Conservation (phyloP, 768 basidiomycete genomes). For the Lactarius evosmus region DNA sequence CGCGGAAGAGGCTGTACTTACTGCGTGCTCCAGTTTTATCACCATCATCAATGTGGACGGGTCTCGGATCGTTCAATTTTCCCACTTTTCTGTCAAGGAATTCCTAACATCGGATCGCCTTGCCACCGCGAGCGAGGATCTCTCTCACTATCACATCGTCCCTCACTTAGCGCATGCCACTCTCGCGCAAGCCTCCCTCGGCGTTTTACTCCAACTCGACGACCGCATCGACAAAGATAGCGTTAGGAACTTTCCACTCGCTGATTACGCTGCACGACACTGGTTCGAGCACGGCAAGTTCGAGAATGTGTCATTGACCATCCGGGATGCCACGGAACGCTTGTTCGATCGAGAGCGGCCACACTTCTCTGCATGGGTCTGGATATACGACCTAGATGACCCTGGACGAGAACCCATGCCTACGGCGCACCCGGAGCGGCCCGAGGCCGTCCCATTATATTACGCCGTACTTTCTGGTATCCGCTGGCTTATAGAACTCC, state of each 20-base stretch:
- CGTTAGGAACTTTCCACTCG: neutral
- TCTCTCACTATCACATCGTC: neutral
- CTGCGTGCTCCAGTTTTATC: conserved; percentile 6
- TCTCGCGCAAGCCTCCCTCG: conserved; percentile 4
- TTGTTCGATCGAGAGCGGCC: neutral
- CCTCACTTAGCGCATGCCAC: neutral
- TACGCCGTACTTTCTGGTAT: conserved; percentile 2
- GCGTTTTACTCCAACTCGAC: conserved; percentile 1
- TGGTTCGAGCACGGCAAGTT: neutral
- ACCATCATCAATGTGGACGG: neutral
- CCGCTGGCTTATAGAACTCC: neutral
- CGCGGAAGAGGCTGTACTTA: neutral
- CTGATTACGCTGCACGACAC: conserved; percentile 1
- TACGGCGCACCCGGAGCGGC: neutral
- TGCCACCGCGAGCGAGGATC: neutral
- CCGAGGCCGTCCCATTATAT: neutral
- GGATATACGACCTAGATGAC: conserved; percentile 3
- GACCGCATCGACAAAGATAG: neutral
- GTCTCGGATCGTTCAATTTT: neutral
- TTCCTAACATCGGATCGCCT: conserved; percentile 5
- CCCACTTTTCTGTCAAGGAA: conserved; percentile 4
- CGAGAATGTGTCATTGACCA: neutral
- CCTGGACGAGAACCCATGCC: neutral
- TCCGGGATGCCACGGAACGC: neutral
- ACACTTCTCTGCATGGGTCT: conserved; percentile 10